phyloP scores from a whole-genome alignment of 108 stramenopile genomes.

The Stephanodiscus triporus region DNA sequence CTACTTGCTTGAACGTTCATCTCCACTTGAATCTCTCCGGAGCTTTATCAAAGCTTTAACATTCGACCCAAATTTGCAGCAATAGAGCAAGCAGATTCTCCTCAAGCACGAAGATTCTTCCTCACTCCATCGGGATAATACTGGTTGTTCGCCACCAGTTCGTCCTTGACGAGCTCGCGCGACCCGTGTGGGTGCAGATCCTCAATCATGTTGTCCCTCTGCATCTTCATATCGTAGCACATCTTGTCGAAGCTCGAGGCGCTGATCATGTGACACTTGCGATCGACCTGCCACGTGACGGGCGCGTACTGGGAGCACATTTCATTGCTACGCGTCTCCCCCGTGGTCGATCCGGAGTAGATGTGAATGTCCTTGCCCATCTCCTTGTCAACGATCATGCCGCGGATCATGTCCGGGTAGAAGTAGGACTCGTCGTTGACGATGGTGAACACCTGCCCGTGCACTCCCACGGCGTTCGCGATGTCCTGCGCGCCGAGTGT shows the following conservation, averaged over 20 bases:
- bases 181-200: constrained; percentile 71
- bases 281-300: constrained; percentile 81
- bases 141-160: constrained; percentile 50
- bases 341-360: constrained; percentile 78
- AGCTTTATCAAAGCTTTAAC: no score
- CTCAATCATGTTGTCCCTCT: constrained; percentile 67
- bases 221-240: constrained; percentile 65
- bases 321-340: constrained; percentile 51
- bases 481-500: constrained; percentile 12
- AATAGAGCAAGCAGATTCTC: no score
- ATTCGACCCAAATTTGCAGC: no score
- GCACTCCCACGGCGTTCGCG: constrained; percentile 40
- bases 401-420: constrained; percentile 53
- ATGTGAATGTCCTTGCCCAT: constrained; percentile 58
- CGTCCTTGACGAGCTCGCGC: constrained; percentile 56
- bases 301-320: constrained; percentile 65
- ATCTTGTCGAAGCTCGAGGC: constrained; percentile 77
- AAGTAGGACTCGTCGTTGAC: constrained; percentile 56
- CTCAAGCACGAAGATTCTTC: constrained; percentile 1
- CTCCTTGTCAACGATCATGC: constrained; percentile 44
- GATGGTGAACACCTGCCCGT: constrained; percentile 54
- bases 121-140: constrained; percentile 3
- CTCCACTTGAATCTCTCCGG: no score
- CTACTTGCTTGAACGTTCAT: no score
- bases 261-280: constrained; percentile 71